Percentiles rank a stretch among this genome's conserved stretches.
Evolutionary conservation across 306 rosid species (phyloP).

Genomic region (Ceratonia siliqua): DNA sequence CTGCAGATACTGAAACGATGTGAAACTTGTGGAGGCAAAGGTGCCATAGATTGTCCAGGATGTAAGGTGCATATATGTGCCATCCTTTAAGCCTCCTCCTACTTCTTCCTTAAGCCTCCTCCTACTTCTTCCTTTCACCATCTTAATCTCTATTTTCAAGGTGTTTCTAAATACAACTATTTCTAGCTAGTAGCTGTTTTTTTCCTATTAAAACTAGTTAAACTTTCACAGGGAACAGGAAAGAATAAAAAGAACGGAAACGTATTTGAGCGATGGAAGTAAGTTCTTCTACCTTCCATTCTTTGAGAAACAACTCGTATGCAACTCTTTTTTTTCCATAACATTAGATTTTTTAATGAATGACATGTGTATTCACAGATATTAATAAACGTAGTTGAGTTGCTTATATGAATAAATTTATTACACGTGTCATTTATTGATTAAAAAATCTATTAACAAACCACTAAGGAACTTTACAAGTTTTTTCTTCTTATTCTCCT

Average conservation of each 20-base stretch:
- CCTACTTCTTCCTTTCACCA: no score
- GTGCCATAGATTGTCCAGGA: slow-evolving; percentile 81
- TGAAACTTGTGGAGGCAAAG: slow-evolving; percentile 63
- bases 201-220: not conserved
- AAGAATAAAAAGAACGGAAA: slow-evolving; percentile 87
- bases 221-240: slow-evolving; percentile 68
- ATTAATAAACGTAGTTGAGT: no score
- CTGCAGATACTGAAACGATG: slow-evolving; percentile 59
- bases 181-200: not conserved
- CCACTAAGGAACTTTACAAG: no score
- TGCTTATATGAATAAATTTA: no score
- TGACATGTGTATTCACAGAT: no score
- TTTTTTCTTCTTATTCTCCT: not conserved
- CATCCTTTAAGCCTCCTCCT: no score
- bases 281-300: slow-evolving; percentile 33
- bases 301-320: not conserved
- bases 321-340: not conserved
- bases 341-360: no score
- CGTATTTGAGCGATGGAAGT: slow-evolving; percentile 95
- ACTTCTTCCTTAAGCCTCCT: no score
- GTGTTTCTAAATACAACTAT: not conserved
- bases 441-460: no score
- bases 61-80: slow-evolving; percentile 72
- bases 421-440: no score
- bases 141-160: not conserved